These are phyloP conservation scores for Vicia villosa DNA, from an alignment of 306 rosid genomes.

Conservation along the genomic window DNA sequence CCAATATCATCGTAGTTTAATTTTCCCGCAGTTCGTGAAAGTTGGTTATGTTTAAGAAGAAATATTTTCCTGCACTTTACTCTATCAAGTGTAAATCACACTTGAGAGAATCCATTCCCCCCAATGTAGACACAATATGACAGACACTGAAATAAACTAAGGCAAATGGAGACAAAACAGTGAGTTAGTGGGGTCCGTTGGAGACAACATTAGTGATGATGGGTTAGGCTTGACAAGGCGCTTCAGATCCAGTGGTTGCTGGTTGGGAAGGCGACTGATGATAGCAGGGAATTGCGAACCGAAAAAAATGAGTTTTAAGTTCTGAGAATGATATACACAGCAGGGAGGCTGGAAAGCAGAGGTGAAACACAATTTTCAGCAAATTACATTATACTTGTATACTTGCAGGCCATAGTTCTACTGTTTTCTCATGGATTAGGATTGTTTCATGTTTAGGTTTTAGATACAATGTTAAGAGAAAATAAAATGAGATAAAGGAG, in stretches of 20 bases:
- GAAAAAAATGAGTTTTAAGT: not conserved
- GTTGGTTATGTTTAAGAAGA: not conserved
- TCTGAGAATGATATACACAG: not conserved
- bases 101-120: not conserved
- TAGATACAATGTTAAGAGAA: conserved; percentile 4
- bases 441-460: not conserved
- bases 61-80: not conserved
- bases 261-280: not conserved
- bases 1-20: not conserved
- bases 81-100: too few relatives aligned
- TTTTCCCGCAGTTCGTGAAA: not conserved
- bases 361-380: conserved; percentile 10
- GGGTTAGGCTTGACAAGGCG: not conserved
- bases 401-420: not conserved
- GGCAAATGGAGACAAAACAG: not conserved
- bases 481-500: not conserved
- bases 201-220: not conserved
- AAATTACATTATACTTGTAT: not conserved
- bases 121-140: not conserved
- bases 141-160: not conserved
- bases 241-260: not conserved
- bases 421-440: not conserved
- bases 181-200: not conserved
- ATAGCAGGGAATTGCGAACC: not conserved
- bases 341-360: not conserved